These are phyloP conservation scores for Hypericum androsaemum DNA, from an alignment of 345 rosid genomes.

Conservation along the genomic window DNA sequence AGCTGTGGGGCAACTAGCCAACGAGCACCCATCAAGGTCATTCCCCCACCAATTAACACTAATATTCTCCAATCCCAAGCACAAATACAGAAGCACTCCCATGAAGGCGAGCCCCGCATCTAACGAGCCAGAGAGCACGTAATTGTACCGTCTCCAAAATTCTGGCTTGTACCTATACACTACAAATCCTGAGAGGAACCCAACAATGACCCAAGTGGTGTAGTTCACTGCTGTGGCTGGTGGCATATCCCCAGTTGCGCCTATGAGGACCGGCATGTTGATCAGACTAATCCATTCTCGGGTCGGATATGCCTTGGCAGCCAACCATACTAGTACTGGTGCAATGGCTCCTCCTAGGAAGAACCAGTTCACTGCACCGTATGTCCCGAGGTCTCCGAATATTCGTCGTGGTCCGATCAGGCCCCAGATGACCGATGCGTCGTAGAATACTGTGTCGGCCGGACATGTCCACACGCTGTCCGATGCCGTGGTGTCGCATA, in stretches of 20 bases:
- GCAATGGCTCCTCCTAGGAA: conserved; percentile 75
- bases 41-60: conserved; percentile 91
- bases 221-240: conserved; percentile 98
- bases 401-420: conserved; percentile 80
- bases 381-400: conserved; percentile 76
- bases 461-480: conserved; percentile 89
- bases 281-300: conserved; percentile 83
- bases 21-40: conserved; percentile 88
- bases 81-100: conserved; percentile 79
- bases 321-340: conserved; percentile 70
- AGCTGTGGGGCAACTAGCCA: conserved; percentile 85
- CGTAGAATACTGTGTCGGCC: conserved; percentile 72
- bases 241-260: conserved; percentile 83
- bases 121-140: conserved; percentile 80
- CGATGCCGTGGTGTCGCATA: conserved; percentile 57
- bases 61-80: conserved; percentile 68
- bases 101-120: conserved; percentile 96
- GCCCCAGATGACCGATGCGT: conserved; percentile 96
- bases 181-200: conserved; percentile 81
- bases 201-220: conserved; percentile 75
- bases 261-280: conserved; percentile 83
- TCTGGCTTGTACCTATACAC: conserved; percentile 65
- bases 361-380: conserved; percentile 80
- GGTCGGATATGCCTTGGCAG: conserved; percentile 57
- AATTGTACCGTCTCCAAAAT: conserved; percentile 78